Evolutionary conservation across 202 grass and related monocot species (phyloP).

Genomic region (Zizania palustris): DNA sequence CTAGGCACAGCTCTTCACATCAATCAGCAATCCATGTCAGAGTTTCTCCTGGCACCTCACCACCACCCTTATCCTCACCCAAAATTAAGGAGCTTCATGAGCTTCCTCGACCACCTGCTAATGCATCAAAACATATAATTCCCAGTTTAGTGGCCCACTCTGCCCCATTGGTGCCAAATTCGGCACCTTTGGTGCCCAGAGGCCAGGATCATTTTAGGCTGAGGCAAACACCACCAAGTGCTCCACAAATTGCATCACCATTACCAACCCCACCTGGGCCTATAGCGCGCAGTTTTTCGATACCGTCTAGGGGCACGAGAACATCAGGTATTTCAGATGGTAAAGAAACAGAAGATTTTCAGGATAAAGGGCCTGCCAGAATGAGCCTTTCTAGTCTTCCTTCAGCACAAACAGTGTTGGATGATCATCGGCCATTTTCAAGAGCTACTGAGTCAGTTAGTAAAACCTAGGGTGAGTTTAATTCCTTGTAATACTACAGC

Average conservation of each 20-base stretch:
- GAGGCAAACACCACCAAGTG: constrained; percentile 48
- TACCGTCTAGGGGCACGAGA: constrained; percentile 70
- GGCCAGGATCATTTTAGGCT: constrained; percentile 57
- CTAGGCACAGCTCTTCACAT: constrained; percentile 54
- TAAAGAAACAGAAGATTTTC: constrained; percentile 63
- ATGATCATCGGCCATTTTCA: constrained; percentile 46
- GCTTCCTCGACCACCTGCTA: constrained; percentile 78
- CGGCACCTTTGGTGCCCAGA: constrained; percentile 64
- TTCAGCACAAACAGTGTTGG: constrained; percentile 55
- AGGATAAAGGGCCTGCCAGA: constrained; percentile 58
- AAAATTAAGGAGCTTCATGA: constrained; percentile 95
- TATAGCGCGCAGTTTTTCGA: constrained; percentile 94
- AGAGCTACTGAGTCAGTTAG: constrained; percentile 50
- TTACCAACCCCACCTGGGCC: constrained; percentile 70
- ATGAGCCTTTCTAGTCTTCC: constrained; percentile 62
- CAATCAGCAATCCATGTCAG: constrained; percentile 43
- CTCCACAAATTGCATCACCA: constrained; percentile 68
- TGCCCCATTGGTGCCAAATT: constrained; percentile 77
- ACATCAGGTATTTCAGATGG: constrained; percentile 52
- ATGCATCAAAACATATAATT: constrained; percentile 47
- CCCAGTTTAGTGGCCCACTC: constrained; percentile 73
- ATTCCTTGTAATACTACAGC: not conserved
- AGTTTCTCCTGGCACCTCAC: constrained; percentile 50
- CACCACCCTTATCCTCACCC: constrained; percentile 61
- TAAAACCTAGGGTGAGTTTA: constrained; percentile 60